Evolutionary conservation across 768 basidiomycete genomes (phyloP).

Genomic region (Serendipita sp.): DNA sequence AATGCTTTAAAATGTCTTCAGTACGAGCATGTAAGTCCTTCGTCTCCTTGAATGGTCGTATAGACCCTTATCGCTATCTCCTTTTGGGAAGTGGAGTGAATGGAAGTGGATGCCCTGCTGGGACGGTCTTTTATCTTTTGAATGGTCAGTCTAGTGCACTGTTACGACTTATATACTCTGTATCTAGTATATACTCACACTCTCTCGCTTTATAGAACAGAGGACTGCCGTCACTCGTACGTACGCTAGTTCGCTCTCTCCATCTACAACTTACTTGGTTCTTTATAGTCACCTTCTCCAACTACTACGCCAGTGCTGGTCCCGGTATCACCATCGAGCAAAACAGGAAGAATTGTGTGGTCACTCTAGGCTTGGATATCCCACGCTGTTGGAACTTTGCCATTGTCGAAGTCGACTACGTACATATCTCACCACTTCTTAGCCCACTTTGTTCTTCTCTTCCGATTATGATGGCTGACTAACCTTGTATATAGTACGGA

Average conservation of each 20-base stretch:
- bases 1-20: background rate
- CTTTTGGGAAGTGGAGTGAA: background rate
- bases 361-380: background rate
- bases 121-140: background rate
- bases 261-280: too few relatives aligned
- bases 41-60: background rate
- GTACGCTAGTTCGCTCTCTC: background rate
- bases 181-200: background rate
- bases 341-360: background rate
- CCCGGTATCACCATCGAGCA: background rate
- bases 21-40: background rate
- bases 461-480: too few relatives aligned
- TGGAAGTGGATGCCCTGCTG: background rate
- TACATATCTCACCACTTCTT: background rate
- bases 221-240: background rate
- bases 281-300: background rate
- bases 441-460: too few relatives aligned
- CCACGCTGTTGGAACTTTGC: background rate
- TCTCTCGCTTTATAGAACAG: background rate
- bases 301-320: background rate
- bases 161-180: too few relatives aligned
- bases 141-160: too few relatives aligned
- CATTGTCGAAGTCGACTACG: background rate
- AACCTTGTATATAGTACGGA: background rate
- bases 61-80: background rate